Percentiles rank a stretch among this genome's conserved stretches.
These are phyloP conservation scores for Cladosporium sp. DNA, from an alignment of 2,329 filamentous ascomycete genomes.

Conservation along the genomic window DNA sequence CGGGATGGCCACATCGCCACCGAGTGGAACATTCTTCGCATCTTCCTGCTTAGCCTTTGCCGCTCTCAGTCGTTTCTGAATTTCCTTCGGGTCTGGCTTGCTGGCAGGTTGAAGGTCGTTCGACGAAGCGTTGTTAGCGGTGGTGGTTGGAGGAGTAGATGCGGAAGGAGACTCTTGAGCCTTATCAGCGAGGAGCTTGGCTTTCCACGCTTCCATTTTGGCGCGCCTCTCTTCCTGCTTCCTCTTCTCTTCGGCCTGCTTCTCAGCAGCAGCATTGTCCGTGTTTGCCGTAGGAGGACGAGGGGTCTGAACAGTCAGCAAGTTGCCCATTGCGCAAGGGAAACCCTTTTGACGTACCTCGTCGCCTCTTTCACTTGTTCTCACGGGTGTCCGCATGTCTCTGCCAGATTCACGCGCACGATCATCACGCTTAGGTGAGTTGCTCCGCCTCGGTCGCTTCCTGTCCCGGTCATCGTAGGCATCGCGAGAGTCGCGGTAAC, in stretches of 20 bases:
- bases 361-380: slow-evolving; percentile 41
- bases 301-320: slow-evolving; percentile 17
- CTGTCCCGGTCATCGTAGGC: slow-evolving; percentile 19
- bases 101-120: slow-evolving; percentile 57
- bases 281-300: slow-evolving; percentile 16
- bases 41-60: slow-evolving; percentile 45
- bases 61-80: slow-evolving; percentile 69
- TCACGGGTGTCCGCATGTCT: slow-evolving; percentile 44
- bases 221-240: slow-evolving; percentile 60
- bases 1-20: slow-evolving; percentile 47
- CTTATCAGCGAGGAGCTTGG: slow-evolving; percentile 64
- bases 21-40: slow-evolving; percentile 37
- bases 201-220: slow-evolving; percentile 86
- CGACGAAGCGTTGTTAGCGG: slow-evolving; percentile 35
- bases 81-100: slow-evolving; percentile 82
- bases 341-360: slow-evolving; percentile 47
- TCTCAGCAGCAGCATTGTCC: slow-evolving; percentile 10
- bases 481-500: slow-evolving; percentile 16
- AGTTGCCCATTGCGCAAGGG: background rate
- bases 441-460: slow-evolving; percentile 16
- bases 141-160: slow-evolving; percentile 17
- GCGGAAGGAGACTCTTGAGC: slow-evolving; percentile 15
- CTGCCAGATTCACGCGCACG: slow-evolving; percentile 49
- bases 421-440: slow-evolving; percentile 17
- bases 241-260: slow-evolving; percentile 26